Percentiles rank a stretch among this genome's conserved stretches.
phyloP scores from a whole-genome alignment of 192 early-diverging fungal genomes.

The Backusella parvicylindrica region DNA sequence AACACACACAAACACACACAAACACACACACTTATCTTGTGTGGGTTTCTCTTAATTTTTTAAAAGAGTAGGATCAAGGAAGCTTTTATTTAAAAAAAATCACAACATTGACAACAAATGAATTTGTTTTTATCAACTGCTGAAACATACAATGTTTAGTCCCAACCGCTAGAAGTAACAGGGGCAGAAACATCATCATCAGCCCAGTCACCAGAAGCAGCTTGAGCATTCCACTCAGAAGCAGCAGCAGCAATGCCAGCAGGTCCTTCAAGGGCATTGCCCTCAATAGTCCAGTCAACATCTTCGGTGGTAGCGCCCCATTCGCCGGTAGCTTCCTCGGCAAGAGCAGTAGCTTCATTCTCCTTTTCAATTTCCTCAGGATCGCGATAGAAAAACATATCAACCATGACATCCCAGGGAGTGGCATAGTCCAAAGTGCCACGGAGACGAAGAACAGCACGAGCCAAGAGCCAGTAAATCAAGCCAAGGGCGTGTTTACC shows the following conservation, averaged over 20 bases:
- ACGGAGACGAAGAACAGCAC: constrained; percentile 96
- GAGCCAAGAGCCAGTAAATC: constrained; percentile 93
- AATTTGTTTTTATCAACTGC: not conserved
- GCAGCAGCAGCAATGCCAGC: constrained; percentile 35
- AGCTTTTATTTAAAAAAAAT: not conserved
- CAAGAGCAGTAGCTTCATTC: constrained; percentile 56
- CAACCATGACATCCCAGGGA: constrained; percentile 96
- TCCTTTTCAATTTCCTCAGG: constrained; percentile 96
- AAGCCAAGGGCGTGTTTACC: constrained; percentile 98
- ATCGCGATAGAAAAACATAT: constrained; percentile 99
- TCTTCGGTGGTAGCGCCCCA: constrained; percentile 35
- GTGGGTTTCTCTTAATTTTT: not conserved
- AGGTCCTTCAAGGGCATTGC: constrained; percentile 37
- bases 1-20: not conserved
- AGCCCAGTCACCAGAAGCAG: constrained; percentile 22
- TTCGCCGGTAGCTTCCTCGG: constrained; percentile 20
- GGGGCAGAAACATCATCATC: constrained; percentile 17
- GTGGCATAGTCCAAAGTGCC: constrained; percentile 80
- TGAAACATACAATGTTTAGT: constrained; percentile 6
- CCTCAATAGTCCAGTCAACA: constrained; percentile 65
- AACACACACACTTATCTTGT: not conserved
- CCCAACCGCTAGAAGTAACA: constrained; percentile 16
- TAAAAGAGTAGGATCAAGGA: not conserved
- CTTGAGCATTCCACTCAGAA: constrained; percentile 20
- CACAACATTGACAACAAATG: not conserved